A percentile compares a stretch with the other conserved stretches of the same genome.
These are phyloP conservation scores for Quambalaria eucalypti DNA, from an alignment of 1,284 basidiomycete species.

Conservation along the genomic window DNA sequence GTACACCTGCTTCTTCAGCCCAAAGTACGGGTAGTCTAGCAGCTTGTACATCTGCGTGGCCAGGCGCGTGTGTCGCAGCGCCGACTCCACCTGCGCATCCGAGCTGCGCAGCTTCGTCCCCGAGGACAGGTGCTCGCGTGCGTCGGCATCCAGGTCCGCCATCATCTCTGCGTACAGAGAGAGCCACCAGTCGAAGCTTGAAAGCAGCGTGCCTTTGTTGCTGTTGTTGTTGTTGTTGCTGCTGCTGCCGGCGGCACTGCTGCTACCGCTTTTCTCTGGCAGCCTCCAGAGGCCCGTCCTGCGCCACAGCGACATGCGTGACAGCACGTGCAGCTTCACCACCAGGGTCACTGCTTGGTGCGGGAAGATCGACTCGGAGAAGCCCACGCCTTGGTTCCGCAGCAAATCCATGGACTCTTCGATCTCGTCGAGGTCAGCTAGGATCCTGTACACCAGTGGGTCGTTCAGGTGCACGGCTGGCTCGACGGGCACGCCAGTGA, in stretches of 20 bases:
- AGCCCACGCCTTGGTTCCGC: neutral
- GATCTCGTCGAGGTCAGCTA: neutral
- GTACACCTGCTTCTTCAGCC: neutral
- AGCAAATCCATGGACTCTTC: neutral
- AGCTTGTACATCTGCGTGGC: neutral
- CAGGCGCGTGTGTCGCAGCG: neutral
- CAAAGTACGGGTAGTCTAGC: neutral
- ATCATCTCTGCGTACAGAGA: neutral
- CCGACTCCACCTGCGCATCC: neutral
- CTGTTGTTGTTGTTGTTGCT: neutral
- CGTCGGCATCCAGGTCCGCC: neutral
- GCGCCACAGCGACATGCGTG: neutral
- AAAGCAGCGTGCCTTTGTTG: neutral
- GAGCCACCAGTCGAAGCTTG: neutral
- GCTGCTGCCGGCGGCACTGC: neutral
- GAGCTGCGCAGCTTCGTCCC: neutral
- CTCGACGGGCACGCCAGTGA: no score
- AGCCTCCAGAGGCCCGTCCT: neutral
- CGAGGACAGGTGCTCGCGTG: neutral
- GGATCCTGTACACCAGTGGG: neutral
- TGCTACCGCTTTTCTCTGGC: neutral
- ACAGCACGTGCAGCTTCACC: neutral
- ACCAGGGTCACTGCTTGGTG: neutral
- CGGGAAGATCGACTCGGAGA: neutral
- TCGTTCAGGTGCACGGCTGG: no score